Conservation (phyloP, 768 basidiomycete genomes). For the Russula abietina region DNA sequence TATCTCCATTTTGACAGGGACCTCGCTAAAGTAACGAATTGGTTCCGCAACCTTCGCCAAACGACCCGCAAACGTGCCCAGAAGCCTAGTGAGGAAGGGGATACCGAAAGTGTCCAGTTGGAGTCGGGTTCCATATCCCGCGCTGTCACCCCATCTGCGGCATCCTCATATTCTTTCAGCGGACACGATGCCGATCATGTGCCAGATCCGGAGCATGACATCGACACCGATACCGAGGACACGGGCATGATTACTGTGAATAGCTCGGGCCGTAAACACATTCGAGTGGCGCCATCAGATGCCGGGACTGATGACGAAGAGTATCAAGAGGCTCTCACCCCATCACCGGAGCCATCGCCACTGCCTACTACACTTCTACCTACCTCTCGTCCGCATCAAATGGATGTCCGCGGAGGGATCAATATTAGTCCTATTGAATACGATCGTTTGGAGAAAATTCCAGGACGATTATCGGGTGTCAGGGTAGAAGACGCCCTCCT, state of each 20-base stretch:
- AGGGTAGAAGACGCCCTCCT: slow-evolving; percentile 70
- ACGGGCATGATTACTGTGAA: slow-evolving; percentile 2
- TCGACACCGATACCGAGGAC: slow-evolving; percentile 41
- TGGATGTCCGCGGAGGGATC: slow-evolving; percentile 28
- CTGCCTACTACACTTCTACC: slow-evolving; percentile 28
- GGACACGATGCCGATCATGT: slow-evolving; percentile 39
- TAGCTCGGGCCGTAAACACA: slow-evolving; percentile 7
- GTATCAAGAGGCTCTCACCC: slow-evolving; percentile 67
- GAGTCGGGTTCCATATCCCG: slow-evolving; percentile 46
- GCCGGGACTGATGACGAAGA: slow-evolving; percentile 46
- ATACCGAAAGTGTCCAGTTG: slow-evolving; percentile 29
- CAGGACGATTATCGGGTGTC: slow-evolving; percentile 42
- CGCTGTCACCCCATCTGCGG: slow-evolving; percentile 45
- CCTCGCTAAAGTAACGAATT: slow-evolving; percentile 79
- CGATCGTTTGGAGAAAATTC: slow-evolving; percentile 44
- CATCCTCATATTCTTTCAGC: slow-evolving; percentile 42
- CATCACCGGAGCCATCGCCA: slow-evolving; percentile 50
- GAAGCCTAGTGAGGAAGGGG: slow-evolving; percentile 45
- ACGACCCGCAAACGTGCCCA: slow-evolving; percentile 66
- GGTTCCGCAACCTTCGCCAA: slow-evolving; percentile 82
- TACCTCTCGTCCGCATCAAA: slow-evolving; percentile 26
- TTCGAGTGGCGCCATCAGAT: slow-evolving; percentile 18
- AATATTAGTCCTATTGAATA: slow-evolving; percentile 40
- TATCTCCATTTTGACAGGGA: slow-evolving; percentile 41
- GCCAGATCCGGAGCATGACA: slow-evolving; percentile 33